Conservation (phyloP, 139 green algal genomes). For the Tetradesmus obliquus region DNA sequence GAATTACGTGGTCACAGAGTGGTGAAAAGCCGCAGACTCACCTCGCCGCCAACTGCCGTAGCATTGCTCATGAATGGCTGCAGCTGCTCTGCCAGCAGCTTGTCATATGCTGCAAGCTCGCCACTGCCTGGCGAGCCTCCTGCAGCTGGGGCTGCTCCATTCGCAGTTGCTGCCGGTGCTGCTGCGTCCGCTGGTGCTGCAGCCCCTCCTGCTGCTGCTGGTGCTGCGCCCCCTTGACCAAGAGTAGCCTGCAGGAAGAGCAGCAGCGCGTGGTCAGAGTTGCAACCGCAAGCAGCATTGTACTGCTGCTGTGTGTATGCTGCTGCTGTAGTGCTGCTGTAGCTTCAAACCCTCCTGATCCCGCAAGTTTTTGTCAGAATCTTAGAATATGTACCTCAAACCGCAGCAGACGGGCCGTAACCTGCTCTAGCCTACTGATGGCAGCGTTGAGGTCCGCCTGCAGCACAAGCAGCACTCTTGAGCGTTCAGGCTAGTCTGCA, state of each 20-base stretch:
- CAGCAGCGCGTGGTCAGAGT: neutral
- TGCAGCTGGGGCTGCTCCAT: neutral
- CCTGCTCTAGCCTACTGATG: slow-evolving; percentile 38
- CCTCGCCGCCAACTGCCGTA: slow-evolving; percentile 21
- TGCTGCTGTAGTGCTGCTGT: neutral
- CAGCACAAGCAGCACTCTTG: neutral
- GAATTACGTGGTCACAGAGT: too few species aligned
- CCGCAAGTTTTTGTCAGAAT: neutral
- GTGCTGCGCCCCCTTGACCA: neutral
- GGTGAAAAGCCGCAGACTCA: neutral
- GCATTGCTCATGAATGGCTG: slow-evolving; percentile 11
- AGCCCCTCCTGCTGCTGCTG: neutral
- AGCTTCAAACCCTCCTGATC: neutral
- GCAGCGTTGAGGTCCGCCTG: slow-evolving; percentile 28
- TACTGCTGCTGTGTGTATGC: neutral
- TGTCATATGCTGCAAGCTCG: slow-evolving; percentile 36
- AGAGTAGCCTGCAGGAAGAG: slow-evolving; percentile 6
- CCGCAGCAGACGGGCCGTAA: slow-evolving; percentile 10
- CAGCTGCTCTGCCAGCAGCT: slow-evolving; percentile 37
- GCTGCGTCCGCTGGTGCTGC: neutral
- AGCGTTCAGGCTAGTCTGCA: neutral
- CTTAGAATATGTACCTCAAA: slow-evolving; percentile 11
- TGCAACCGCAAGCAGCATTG: neutral
- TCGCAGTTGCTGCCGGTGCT: neutral
- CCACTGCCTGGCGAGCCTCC: neutral